Base-by-base conservation (phyloP, 1,139 yeast genomes). In the Geotrichum australiense region DNA sequence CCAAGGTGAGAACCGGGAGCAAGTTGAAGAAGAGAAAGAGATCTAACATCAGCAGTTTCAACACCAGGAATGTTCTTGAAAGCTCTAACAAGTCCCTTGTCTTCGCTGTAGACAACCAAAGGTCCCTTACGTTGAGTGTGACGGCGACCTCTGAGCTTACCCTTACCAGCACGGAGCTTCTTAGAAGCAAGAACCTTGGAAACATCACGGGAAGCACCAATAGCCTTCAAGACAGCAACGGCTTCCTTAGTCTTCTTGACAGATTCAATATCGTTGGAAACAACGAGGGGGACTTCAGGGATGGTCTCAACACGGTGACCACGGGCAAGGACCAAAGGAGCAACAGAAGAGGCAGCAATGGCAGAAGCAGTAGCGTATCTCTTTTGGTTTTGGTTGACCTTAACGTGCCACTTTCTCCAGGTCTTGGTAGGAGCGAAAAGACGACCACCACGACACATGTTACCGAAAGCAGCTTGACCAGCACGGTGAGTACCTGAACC, bases 391-490 rank as follows among this genome's bases (percentile, higher is more conserved):
- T 87, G 96, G 96, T 91, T 91, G 65, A 91, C 96, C 83, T 87
- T 91, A 70, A 91, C 94, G 87, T 93, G 94, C 98, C 98, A 91
- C 77, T 82, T 87, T 84, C 98, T 87, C 98, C 98, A 91, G 73
- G 95, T 87, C 82, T 93, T 91, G 74, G 98, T 91, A 73, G 98
- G 98, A 73, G 98, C 96, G 68, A 91, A 91, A 97, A 91, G 91
- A 78, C 98, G 95, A 78, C 98, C 98, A 73, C 97, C 96, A 78
- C 98, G 91, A 82, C 98, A 91, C 98, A 91, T 91, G 93, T 91
- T 91, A 81, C 98, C 98, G 80, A 91, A 91, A 70, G 98, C 98
- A 73, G 89, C 98, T 77, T 91, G 98, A 73, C 98, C 98, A 59
- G 97, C 80, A 78, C 98, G 91, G 94, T 87, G 96, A 71, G 98